Evolutionary conservation across 2,329 filamentous ascomycete genomes (phyloP), one percentile per base, ranked within the genome.

Genomic region (Mollisiaceae sp.): DNA sequence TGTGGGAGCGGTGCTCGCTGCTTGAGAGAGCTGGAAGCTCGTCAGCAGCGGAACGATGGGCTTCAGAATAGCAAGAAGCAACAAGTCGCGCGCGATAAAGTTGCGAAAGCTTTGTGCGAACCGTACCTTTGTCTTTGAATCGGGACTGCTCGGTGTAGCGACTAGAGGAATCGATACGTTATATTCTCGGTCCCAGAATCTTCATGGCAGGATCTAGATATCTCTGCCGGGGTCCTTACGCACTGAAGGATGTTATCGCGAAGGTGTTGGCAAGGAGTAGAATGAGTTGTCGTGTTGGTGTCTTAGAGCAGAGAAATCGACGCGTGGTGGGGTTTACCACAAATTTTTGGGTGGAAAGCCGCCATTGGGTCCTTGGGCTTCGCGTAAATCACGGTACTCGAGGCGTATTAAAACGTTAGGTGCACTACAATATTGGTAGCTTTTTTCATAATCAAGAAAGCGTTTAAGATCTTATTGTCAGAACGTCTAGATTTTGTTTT

Each of bases 61-160:
- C 50, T 54, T n/a, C 11, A 15, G 12, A 54, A 6, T 14, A 27
- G 24, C 24, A 59, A 9, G 15, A 41, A 43, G 56, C n/a, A 27
- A 27, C n/a, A 41, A 9, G 4, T 59, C 22, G 38, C 8, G 39
- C 38, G 57, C 39, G 39, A 35, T 47, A 14, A 27, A 27, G 14
- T 52, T 57, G 57, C n/a, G 39, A 45, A 43, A 18, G 22, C 4
- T 35, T 35, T 54, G 47, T 52, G 55, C 22, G 57, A 38, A 47
- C n/a, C 36, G 55, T 59, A 62, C 60, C 64, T 62, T 59, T 60
- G 41, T 60, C 24, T 64, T 56, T 27, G 47, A 41, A 62, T 43
- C 55, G 20, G 14, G 56, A 47, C 47, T 45, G 41, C 60, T 59
- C 55, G 64, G 64, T 65, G 60, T 47, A 58, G 62, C 57, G 60